Evolutionary conservation across 1,284 basidiomycete genomes (phyloP).

Genomic region (Rhizoctonia solani): DNA sequence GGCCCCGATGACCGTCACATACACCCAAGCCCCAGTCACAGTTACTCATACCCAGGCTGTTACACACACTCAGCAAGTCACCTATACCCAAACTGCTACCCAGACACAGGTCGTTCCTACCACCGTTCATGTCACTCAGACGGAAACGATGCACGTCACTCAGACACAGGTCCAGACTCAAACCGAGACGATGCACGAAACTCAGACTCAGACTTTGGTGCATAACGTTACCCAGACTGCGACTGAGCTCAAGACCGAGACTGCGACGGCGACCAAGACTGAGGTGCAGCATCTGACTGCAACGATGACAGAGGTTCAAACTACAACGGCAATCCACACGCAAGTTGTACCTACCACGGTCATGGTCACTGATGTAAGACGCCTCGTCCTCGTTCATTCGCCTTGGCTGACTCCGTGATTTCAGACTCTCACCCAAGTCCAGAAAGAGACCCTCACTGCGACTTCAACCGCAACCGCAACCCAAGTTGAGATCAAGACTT

Average conservation of each 20-base stretch:
- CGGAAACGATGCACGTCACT: background rate
- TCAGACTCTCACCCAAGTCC: conserved; percentile 27
- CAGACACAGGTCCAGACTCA: conserved; percentile 13
- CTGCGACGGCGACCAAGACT: conserved; percentile 34
- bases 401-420: background rate
- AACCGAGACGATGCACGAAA: conserved; percentile 25
- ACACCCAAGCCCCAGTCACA: background rate
- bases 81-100: background rate
- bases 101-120: conserved; percentile 20
- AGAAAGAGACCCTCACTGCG: conserved; percentile 19
- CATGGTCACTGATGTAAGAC: conserved; percentile 15
- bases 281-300: conserved; percentile 8
- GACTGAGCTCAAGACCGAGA: conserved; percentile 1
- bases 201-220: background rate
- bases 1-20: conserved; percentile 7
- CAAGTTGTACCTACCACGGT: conserved; percentile 23
- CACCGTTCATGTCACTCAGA: conserved; percentile 1
- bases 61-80: conserved; percentile 4
- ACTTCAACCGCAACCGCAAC: conserved; percentile 33
- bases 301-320: conserved; percentile 8
- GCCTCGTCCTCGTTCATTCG: background rate
- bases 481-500: conserved; percentile 18
- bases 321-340: conserved; percentile 8
- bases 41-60: conserved; percentile 11
- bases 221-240: conserved; percentile 11